Base-by-base conservation (phyloP, 2,329 filamentous ascomycete species). In the Alternaria metachromatica region DNA sequence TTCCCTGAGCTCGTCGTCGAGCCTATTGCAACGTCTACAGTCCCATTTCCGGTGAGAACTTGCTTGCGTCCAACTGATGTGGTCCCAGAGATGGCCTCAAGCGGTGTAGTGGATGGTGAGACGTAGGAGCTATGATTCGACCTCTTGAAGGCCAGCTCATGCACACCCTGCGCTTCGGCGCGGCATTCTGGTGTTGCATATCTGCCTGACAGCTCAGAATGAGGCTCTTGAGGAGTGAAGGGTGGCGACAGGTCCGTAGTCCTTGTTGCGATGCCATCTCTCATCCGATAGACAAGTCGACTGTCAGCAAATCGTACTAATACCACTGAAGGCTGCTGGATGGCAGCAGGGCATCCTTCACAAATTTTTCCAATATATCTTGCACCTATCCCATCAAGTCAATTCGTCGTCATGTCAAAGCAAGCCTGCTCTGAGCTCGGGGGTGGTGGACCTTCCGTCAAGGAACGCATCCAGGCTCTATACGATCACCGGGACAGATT, bases 1-100 rank as follows among this genome's bases (percentile, higher is more conserved):
- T 25, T 51, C 44, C 9, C 15, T 26, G 30, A 18, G 23, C 9
- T 56, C 30, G 23, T 25, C 10, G 28, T 43, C 23, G 23, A 55
- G 51, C 51, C 51, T 50, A 61, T 50, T 45, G 44, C 7, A 15
- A 3, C 4, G 20, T 30, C 9, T 25, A 6, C 5, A 56, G 45
- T 26, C 33, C 9, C 11, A 51, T 51, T 18, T 50, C 58, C 58
- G 58, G 58, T 61, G 58, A 61, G 18, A 3, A 46, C 3, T 28
- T 20, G 10, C 28, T 10, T 20, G 6, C 5, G 12, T n/a, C 15
- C 18, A 6, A 23, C 13, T 11, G 21, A 3, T 11, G 15, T 30
- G 58, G 58, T 51, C 53, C 21, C 25, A 11, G 8, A 57, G 26
- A 50, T 12, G 58, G 58, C 21, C 58, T 51, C 58, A 56, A 18